Conservation (phyloP, 768 basidiomycete genomes). For the Chalciporus chontae region DNA sequence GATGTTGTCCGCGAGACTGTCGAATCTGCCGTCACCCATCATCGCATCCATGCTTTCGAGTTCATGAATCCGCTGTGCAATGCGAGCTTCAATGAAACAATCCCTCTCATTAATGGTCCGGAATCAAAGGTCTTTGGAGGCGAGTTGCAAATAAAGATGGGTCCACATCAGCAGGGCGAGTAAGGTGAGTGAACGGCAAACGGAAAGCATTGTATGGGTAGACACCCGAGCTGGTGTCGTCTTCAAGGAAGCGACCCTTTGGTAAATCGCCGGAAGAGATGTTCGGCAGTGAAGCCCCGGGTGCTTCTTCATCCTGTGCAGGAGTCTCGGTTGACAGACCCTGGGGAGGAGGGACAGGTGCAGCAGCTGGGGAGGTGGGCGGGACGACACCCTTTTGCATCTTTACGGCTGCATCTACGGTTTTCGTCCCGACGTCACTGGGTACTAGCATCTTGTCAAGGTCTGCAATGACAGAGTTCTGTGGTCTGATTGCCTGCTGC, state of each 20-base stretch:
- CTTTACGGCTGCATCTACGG: conserved; percentile 76
- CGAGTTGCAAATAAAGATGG: conserved; percentile 53
- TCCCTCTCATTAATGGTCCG: conserved; percentile 90
- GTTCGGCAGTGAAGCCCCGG: conserved; percentile 30
- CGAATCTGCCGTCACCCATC: conserved; percentile 73
- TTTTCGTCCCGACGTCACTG: conserved; percentile 54
- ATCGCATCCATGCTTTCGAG: conserved; percentile 77
- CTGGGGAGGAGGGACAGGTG: conserved; percentile 21
- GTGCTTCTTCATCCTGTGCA: conserved; percentile 54
- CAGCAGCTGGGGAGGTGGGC: conserved; percentile 18
- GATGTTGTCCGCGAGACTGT: conserved; percentile 41
- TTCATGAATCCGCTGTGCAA: conserved; percentile 85
- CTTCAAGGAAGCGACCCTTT: too few relatives aligned
- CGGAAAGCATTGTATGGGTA: too few relatives aligned
- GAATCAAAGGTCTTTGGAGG: conserved; percentile 74
- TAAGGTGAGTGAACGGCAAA: too few relatives aligned
- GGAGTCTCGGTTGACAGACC: conserved; percentile 27
- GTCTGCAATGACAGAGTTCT: too few relatives aligned
- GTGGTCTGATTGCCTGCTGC: conserved; percentile 43
- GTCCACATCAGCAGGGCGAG: too few relatives aligned
- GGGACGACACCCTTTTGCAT: conserved; percentile 53
- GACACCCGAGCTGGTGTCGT: too few relatives aligned
- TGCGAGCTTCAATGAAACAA: conserved; percentile 83
- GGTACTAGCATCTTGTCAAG: conserved; percentile 18
- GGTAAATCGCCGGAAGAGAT: conserved; percentile 46